Evolutionary conservation across 768 basidiomycete species (phyloP).

Genomic region (Russula compacta): DNA sequence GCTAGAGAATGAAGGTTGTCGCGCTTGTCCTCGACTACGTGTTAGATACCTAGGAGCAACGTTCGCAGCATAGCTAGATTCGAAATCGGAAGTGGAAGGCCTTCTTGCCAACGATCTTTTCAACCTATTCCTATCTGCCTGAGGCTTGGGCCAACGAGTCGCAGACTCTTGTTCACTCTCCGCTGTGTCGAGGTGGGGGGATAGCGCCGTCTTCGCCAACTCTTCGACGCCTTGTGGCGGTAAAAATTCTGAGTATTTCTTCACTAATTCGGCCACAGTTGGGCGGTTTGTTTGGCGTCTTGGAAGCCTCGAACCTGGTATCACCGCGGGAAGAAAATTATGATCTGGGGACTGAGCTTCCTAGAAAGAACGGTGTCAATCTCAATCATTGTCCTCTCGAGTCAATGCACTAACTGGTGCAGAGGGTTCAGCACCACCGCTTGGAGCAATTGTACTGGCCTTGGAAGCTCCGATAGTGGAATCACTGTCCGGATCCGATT

Average conservation of each 20-base stretch:
- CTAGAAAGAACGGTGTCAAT: conserved; percentile 1
- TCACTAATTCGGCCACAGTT: conserved; percentile 79
- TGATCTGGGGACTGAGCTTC: not conserved
- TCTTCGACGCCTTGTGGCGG: conserved; percentile 67
- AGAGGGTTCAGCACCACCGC: not conserved
- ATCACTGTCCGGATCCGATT: conserved; percentile 69
- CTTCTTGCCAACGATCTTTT: conserved; percentile 46
- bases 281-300: conserved; percentile 47
- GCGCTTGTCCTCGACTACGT: conserved; percentile 37
- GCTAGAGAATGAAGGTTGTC: conserved; percentile 26
- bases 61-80: conserved; percentile 88
- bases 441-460: conserved; percentile 8
- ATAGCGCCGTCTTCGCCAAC: conserved; percentile 58
- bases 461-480: conserved; percentile 67
- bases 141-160: conserved; percentile 29
- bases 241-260: conserved; percentile 69
- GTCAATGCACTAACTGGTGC: conserved; percentile 17
- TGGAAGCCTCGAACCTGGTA: conserved; percentile 50
- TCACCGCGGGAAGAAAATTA: conserved; percentile 21
- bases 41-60: conserved; percentile 71
- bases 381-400: not conserved
- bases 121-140: conserved; percentile 37
- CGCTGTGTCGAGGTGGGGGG: conserved; percentile 45
- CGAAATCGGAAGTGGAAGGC: conserved; percentile 74
- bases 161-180: conserved; percentile 75